Base-by-base conservation (phyloP, 495 filamentous ascomycete species). In the Cercophora sp. region DNA sequence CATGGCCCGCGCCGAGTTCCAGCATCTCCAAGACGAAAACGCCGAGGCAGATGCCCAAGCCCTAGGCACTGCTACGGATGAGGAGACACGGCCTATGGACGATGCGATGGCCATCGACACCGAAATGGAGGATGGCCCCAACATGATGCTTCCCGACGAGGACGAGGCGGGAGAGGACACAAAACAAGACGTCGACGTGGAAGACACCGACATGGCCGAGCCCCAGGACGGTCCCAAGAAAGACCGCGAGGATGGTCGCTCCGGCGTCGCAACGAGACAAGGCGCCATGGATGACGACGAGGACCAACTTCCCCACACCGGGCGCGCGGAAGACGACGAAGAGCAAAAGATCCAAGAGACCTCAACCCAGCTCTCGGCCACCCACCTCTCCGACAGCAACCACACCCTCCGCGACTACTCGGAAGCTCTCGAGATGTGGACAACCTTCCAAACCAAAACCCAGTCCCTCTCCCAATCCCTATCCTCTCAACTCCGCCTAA, bases 401-500 rank as follows among this genome's bases (percentile, higher is more conserved):
- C 42, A 55, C 15, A 57, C 58, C 5, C 51, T 72, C 8, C 65
- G 73, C 23, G 61, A 71, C 46, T 58, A 78, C 73, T 26, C 64
- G 64, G 84, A 91, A 62, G 86, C 90, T 23, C 82, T 88, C 41
- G 76, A 81, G 34, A 82, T 92, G 63, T 99, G 94, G 94, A 78
- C 83, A 5, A 76, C 83, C 46, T 91, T 96, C 70, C 89, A 96
- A 70, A 74, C 78, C 53, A 79, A 82, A 40, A 97, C 93, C 0
- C 91, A 89, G 48, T 75, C 85, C 29, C 86, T 96, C 45, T 94
- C 94, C 0, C 83, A 92, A 49, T 83, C 85, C 4, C 72, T 99
- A 0, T 95, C 91, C 19, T 91, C 94, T 54, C 93, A 96, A 59
- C 85, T 99, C 26, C 89, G 92, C 26, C 84, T 99, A 23, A 96